A percentile compares a stretch with the other conserved stretches of the same genome.
These are phyloP conservation scores for Omphalea diandra DNA, from an alignment of 441 rosid genomes.

Conservation along the genomic window DNA sequence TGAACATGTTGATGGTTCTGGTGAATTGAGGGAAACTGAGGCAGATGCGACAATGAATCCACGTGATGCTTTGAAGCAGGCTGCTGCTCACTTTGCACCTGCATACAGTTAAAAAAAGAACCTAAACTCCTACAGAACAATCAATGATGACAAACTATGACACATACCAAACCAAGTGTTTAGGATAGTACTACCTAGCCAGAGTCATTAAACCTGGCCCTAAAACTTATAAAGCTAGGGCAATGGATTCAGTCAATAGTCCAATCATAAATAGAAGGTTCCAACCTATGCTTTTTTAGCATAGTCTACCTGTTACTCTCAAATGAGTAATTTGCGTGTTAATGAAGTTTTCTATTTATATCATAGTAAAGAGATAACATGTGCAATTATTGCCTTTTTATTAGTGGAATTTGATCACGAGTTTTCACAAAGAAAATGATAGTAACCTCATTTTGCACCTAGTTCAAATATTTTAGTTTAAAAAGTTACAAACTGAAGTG, in stretches of 20 bases:
- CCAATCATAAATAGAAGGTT: background rate
- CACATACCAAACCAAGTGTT: constrained; percentile 2
- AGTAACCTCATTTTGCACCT: no score
- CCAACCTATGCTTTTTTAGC: background rate
- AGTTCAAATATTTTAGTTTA: no score
- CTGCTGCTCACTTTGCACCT: constrained; percentile 60
- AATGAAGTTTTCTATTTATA: no score
- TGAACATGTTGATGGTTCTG: constrained; percentile 71
- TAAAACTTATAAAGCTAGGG: background rate
- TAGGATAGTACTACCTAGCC: background rate
- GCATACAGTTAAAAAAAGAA: constrained; percentile 16
- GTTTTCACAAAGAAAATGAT: no score
- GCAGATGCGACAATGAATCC: constrained; percentile 56
- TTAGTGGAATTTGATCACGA: no score
- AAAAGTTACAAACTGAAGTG: no score
- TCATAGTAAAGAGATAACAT: no score
- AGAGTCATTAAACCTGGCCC: background rate
- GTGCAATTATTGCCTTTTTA: no score
- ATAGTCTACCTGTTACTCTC: no score
- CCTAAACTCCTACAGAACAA: no score
- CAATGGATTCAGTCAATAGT: background rate
- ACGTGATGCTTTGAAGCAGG: constrained; percentile 71
- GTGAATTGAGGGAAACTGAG: constrained; percentile 72
- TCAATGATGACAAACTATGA: background rate
- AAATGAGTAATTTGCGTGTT: no score